Evolutionary conservation across 2,329 filamentous ascomycete species (phyloP).

Genomic region (Neopestalotiopsis rosae): DNA sequence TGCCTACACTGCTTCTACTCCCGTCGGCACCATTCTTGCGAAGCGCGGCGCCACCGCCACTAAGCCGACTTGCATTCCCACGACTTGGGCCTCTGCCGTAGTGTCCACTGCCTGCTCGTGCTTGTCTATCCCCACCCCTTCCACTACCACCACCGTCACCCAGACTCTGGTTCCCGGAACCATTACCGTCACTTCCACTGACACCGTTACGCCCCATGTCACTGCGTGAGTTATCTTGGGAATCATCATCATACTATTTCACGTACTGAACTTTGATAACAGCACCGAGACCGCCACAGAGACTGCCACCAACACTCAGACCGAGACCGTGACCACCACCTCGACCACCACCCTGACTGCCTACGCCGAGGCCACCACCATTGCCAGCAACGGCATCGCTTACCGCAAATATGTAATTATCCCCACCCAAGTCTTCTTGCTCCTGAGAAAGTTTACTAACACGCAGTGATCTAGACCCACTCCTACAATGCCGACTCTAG

Average conservation of each 20-base stretch:
- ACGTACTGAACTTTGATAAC: background rate
- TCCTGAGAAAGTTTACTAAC: too few species aligned
- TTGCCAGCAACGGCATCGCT: slow-evolving; percentile 19
- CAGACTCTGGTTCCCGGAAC: background rate
- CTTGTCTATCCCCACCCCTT: slow-evolving; percentile 18
- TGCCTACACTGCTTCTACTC: slow-evolving; percentile 18
- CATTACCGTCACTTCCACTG: slow-evolving; percentile 1
- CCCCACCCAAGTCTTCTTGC: too few species aligned
- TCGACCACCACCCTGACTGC: slow-evolving; percentile 17
- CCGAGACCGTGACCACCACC: slow-evolving; percentile 16
- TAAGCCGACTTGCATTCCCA: slow-evolving; percentile 21
- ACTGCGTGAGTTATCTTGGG: background rate
- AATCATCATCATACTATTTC: background rate
- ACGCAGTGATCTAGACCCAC: slow-evolving; percentile 6
- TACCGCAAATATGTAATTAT: slow-evolving; percentile 20
- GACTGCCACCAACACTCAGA: slow-evolving; percentile 10
- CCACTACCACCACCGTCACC: slow-evolving; percentile 19
- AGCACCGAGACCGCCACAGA: slow-evolving; percentile 15
- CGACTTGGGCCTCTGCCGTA: slow-evolving; percentile 12
- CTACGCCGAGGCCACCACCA: slow-evolving; percentile 23
- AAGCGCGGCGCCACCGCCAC: slow-evolving; percentile 11
- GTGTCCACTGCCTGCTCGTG: slow-evolving; percentile 22
- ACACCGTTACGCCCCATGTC: background rate
- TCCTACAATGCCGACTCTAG: slow-evolving; percentile 17
- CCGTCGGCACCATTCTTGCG: slow-evolving; percentile 7